phyloP scores from a whole-genome alignment of 2,329 filamentous ascomycete genomes.

The Paecilomyces variotii region DNA sequence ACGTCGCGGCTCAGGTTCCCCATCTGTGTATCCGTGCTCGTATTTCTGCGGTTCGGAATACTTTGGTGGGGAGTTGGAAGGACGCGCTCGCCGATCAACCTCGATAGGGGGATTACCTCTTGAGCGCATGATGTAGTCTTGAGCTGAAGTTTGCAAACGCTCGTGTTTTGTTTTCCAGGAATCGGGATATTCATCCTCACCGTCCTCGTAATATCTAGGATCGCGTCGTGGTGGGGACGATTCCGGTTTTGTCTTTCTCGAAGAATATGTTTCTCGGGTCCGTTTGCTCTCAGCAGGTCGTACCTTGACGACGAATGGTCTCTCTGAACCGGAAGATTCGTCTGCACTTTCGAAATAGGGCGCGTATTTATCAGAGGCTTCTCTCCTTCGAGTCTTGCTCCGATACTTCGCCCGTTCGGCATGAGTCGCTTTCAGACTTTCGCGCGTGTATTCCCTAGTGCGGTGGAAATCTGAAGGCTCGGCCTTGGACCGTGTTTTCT shows the following conservation, averaged over 20 bases:
- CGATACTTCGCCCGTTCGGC: conserved; percentile 30
- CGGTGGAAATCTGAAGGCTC: conserved; percentile 17
- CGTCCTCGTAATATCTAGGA: conserved; percentile 13
- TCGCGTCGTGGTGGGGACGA: conserved; percentile 14
- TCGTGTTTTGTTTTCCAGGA: conserved; percentile 26
- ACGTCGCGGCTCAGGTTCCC: conserved; percentile 25
- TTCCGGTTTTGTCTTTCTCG: conserved; percentile 7
- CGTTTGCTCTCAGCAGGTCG: conserved; percentile 13
- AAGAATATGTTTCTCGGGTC: conserved; percentile 11
- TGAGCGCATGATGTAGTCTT: conserved; percentile 32
- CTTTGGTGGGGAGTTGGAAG: conserved; percentile 25
- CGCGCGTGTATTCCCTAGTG: conserved; percentile 25
- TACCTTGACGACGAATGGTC: conserved; percentile 13
- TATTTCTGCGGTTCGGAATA: conserved; percentile 1
- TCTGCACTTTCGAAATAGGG: conserved; percentile 18
- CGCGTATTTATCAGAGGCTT: conserved; percentile 31
- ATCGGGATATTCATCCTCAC: conserved; percentile 18
- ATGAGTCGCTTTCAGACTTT: conserved; percentile 22
- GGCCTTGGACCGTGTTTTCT: conserved; percentile 31
- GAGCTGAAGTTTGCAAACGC: conserved; percentile 20
- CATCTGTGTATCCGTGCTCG: conserved; percentile 17
- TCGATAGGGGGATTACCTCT: conserved; percentile 16
- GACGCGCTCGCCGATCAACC: conserved; percentile 16
- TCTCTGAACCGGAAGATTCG: conserved; percentile 28
- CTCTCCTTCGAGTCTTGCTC: conserved; percentile 36